A percentile compares a stretch with the other conserved stretches of the same genome.
Conservation (phyloP, 1,284 basidiomycete species). For the Cystodermella granulosa region DNA sequence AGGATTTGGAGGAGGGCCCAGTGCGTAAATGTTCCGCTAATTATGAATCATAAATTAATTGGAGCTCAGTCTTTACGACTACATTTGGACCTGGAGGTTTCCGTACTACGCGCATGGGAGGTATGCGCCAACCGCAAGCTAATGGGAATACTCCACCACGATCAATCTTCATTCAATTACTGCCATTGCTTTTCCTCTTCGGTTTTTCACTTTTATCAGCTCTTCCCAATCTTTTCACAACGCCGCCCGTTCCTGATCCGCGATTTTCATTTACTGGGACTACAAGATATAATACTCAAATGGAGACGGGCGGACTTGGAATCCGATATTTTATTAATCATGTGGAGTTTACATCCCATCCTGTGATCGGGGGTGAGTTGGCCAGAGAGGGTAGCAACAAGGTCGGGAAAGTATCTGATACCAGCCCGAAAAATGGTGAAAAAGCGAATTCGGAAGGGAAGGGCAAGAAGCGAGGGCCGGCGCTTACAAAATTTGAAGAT, state of each 20-base stretch:
- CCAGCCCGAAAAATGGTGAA: too few species aligned
- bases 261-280: slow-evolving; percentile 68
- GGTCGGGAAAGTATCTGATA: slow-evolving; percentile 26
- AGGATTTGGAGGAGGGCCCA: slow-evolving; percentile 53
- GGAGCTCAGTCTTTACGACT: slow-evolving; percentile 58
- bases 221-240: slow-evolving; percentile 71
- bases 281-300: slow-evolving; percentile 56
- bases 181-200: slow-evolving; percentile 82
- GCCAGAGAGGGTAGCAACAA: slow-evolving; percentile 51
- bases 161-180: slow-evolving; percentile 73
- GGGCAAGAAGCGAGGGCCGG: slow-evolving; percentile 37
- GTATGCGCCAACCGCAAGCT: slow-evolving; percentile 23
- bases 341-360: slow-evolving; percentile 73
- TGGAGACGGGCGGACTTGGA: slow-evolving; percentile 63
- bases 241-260: slow-evolving; percentile 71
- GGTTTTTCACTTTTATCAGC: slow-evolving; percentile 81
- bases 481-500: slow-evolving; percentile 56
- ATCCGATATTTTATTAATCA: slow-evolving; percentile 86
- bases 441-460: slow-evolving; percentile 14
- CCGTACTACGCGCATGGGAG: slow-evolving; percentile 50
- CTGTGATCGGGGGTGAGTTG: slow-evolving; percentile 67
- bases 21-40: slow-evolving; percentile 33
- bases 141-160: slow-evolving; percentile 43
- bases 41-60: neutral
- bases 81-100: slow-evolving; percentile 76